Evolutionary conservation across 2,329 filamentous ascomycete species (phyloP), one percentile per base, ranked within the genome.

Genomic region (Apiospora marii): DNA sequence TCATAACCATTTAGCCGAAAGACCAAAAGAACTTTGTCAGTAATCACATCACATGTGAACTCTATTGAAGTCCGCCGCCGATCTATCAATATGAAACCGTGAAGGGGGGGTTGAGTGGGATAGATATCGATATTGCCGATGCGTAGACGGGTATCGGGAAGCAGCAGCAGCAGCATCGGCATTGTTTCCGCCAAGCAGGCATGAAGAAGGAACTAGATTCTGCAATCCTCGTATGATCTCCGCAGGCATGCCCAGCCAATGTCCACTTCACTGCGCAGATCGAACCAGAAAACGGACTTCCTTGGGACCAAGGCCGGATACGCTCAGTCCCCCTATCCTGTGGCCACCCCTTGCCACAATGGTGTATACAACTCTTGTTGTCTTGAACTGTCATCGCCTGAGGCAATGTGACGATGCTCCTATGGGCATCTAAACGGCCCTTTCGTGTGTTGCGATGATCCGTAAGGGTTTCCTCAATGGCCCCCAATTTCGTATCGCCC

Each of bases 31-130:
- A 64, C 8, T 5, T 3, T 64, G 1, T 5, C 8, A 64, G 22
- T 41, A 24, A 64, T 13, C 58, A 34, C 19, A n/a, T 64, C 58
- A 64, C 58, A 64, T 64, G 58, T 12, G 8, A 64, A 64, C 19
- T 1, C 7, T 41, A 8, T 13, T 12, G 30, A 64, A 64, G 19
- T 12, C 58, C 58, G 58, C 58, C 1, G 51, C 30, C 16, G 34
- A 64, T 24, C 22, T 22, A 4, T 64, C 34, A 13, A 64, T 34
- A 64, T 64, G 58, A 41, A 64, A 64, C 58, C 8, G 34, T 22
- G 8, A 64, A 64, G 34, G 34, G 30, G 30, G 37, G 37, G 37
- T 41, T 41, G 37, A 41, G 37, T 41, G 37, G 10, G 10, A 41
- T 10, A 7, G 37, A 41, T 41, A 41, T 41, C 10, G 34, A 64